phyloP scores from a whole-genome alignment of 768 basidiomycete genomes.

The Kondoa malvinella region DNA sequence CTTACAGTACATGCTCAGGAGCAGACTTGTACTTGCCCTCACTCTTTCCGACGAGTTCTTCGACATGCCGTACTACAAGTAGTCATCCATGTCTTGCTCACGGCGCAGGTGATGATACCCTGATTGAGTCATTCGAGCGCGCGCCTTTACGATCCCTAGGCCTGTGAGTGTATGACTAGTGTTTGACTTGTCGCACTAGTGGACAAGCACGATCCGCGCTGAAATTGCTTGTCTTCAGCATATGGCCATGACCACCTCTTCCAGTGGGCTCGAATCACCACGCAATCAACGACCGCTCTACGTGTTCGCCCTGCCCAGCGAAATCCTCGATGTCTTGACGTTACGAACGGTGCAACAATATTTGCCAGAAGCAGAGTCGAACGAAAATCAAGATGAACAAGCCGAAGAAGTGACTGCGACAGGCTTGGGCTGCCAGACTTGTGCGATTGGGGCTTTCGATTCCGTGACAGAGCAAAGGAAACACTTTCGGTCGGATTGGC shows the following conservation, averaged over 20 bases:
- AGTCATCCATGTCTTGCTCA: too few species aligned
- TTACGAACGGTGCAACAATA: slow-evolving; percentile 7
- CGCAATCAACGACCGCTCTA: slow-evolving; percentile 13
- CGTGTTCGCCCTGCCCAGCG: slow-evolving; percentile 18
- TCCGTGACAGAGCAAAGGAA: slow-evolving; percentile 64
- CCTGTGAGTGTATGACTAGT: too few species aligned
- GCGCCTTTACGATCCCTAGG: too few species aligned
- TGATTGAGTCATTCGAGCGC: too few species aligned
- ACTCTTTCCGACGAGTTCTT: too few species aligned
- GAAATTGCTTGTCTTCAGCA: neutral
- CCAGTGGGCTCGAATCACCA: neutral
- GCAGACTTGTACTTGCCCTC: too few species aligned
- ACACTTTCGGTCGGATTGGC: slow-evolving; percentile 93
- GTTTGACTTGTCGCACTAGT: too few species aligned
- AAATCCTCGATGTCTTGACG: slow-evolving; percentile 19
- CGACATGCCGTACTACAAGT: too few species aligned
- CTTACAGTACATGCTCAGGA: too few species aligned
- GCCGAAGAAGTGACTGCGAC: slow-evolving; percentile 13
- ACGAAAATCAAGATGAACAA: slow-evolving; percentile 9
- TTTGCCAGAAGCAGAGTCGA: neutral
- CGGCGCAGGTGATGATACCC: too few species aligned
- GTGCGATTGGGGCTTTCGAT: slow-evolving; percentile 36
- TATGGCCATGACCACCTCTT: neutral
- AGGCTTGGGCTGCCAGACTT: slow-evolving; percentile 23
- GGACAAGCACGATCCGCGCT: too few species aligned